Evolutionary conservation across 1,284 basidiomycete species (phyloP).

Genomic region (Mycosarcoma mackinlayi): DNA sequence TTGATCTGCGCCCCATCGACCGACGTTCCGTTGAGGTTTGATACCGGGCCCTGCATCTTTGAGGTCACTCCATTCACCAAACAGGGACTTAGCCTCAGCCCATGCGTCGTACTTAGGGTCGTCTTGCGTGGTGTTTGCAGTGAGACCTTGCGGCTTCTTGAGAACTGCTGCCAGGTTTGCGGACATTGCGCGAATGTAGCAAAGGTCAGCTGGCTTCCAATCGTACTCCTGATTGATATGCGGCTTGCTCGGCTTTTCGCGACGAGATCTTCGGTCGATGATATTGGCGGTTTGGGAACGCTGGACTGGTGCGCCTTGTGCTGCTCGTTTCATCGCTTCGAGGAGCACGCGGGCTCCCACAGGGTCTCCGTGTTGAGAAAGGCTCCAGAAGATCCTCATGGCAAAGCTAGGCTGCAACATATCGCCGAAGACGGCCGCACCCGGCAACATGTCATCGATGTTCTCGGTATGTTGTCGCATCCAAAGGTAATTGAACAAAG

Average conservation of each 20-base stretch:
- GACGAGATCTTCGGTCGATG: conserved; percentile 9
- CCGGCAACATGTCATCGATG: background rate
- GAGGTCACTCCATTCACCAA: conserved; percentile 17
- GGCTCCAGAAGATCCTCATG: conserved; percentile 15
- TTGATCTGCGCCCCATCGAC: conserved; percentile 3
- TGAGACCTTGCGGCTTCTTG: conserved; percentile 18
- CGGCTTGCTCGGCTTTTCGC: background rate
- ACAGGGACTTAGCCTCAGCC: conserved; percentile 25
- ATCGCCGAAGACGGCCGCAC: conserved; percentile 12
- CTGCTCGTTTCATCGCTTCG: conserved; percentile 29
- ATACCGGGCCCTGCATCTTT: background rate
- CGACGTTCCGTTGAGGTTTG: background rate
- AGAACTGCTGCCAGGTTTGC: conserved; percentile 14
- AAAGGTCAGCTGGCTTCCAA: conserved; percentile 22
- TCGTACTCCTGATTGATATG: background rate
- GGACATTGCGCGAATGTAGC: conserved; percentile 28
- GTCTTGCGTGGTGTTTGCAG: conserved; percentile 2
- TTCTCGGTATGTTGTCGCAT: conserved; percentile 14
- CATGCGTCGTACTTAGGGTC: conserved; percentile 19
- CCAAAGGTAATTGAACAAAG: conserved; percentile 48
- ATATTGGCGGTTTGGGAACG: background rate
- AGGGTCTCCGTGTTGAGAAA: conserved; percentile 22
- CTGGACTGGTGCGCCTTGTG: background rate
- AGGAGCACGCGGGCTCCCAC: conserved; percentile 23
- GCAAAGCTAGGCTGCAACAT: conserved; percentile 6